A percentile compares a stretch with the other conserved stretches of the same genome.
Conservation (phyloP, 2,329 filamentous ascomycete genomes). For the Fonsecaea pedrosoi region DNA sequence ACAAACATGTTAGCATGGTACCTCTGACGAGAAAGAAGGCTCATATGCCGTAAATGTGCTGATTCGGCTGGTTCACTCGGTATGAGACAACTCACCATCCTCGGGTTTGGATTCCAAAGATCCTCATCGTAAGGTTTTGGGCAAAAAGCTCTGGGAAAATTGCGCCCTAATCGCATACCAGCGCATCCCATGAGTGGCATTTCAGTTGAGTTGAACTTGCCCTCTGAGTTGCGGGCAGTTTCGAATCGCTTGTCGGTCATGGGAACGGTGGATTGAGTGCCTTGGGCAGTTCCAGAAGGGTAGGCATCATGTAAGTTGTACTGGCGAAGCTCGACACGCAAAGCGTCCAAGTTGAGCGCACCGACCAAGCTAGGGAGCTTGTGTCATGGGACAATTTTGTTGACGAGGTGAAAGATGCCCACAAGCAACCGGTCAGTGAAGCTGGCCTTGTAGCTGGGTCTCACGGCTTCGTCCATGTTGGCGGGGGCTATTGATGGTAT, state of each 20-base stretch:
- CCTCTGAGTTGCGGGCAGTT: slow-evolving; percentile 52
- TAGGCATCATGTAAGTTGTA: slow-evolving; percentile 56
- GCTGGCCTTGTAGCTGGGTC: slow-evolving; percentile 41
- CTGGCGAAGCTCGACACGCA: slow-evolving; percentile 52
- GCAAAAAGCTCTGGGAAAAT: slow-evolving; percentile 49
- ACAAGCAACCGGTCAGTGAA: slow-evolving; percentile 44
- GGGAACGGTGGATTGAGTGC: slow-evolving; percentile 40
- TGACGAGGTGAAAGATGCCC: slow-evolving; percentile 48
- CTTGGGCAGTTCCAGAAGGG: slow-evolving; percentile 48
- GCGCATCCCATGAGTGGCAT: slow-evolving; percentile 54
- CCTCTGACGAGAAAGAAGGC: background rate
- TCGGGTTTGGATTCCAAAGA: slow-evolving; percentile 53
- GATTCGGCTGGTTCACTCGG: no score
- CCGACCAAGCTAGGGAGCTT: slow-evolving; percentile 44
- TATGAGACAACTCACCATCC: slow-evolving; percentile 47
- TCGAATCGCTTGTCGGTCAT: slow-evolving; percentile 24
- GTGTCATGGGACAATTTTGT: slow-evolving; percentile 52
- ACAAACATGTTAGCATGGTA: slow-evolving; percentile 2
- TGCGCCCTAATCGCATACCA: slow-evolving; percentile 56
- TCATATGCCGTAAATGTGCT: background rate
- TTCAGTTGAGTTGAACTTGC: slow-evolving; percentile 52
- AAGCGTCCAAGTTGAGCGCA: slow-evolving; percentile 51
- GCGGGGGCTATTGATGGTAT: background rate
- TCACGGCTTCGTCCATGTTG: slow-evolving; percentile 16
- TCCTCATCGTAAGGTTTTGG: slow-evolving; percentile 51